Evolutionary conservation across 768 basidiomycete genomes (phyloP).

Genomic region (Kwoniella heveanensis): DNA sequence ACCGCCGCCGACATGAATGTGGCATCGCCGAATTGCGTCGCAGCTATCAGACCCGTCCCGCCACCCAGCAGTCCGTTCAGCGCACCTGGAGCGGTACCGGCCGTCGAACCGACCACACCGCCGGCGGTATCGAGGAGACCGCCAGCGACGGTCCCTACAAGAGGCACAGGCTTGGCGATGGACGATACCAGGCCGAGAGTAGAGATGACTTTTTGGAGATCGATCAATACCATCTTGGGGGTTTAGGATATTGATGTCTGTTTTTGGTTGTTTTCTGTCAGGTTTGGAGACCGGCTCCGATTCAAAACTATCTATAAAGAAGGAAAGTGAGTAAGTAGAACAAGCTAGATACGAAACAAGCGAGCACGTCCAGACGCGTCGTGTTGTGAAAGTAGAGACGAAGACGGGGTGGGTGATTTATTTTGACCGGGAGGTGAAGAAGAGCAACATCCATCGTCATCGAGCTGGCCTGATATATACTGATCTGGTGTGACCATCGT

Average conservation of each 20-base stretch:
- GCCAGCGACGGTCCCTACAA: slow-evolving; percentile 26
- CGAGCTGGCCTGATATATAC: not conserved
- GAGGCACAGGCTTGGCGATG: slow-evolving; percentile 32
- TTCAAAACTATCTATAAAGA: not conserved
- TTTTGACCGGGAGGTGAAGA: slow-evolving; percentile 15
- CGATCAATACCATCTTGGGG: slow-evolving; percentile 37
- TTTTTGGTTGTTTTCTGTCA: not conserved
- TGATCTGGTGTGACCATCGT: not conserved
- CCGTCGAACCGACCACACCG: slow-evolving; percentile 17
- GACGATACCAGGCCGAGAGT: slow-evolving; percentile 39
- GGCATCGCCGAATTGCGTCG: slow-evolving; percentile 12
- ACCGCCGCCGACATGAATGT: slow-evolving; percentile 6
- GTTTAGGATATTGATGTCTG: not conserved
- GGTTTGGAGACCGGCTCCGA: slow-evolving; percentile 30
- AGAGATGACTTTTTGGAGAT: slow-evolving; percentile 35
- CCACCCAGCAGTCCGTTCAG: slow-evolving; percentile 30
- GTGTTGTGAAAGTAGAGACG: not conserved
- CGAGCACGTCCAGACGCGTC: slow-evolving; percentile 37
- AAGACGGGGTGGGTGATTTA: not conserved
- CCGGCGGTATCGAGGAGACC: slow-evolving; percentile 34
- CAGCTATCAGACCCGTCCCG: slow-evolving; percentile 22
- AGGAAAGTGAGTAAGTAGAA: slow-evolving; percentile 1
- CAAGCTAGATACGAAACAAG: not conserved
- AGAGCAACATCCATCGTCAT: too few species aligned
- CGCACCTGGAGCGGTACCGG: slow-evolving; percentile 15